phyloP scores from a whole-genome alignment of 2,329 filamentous ascomycete genomes.

The Periconia sp. region DNA sequence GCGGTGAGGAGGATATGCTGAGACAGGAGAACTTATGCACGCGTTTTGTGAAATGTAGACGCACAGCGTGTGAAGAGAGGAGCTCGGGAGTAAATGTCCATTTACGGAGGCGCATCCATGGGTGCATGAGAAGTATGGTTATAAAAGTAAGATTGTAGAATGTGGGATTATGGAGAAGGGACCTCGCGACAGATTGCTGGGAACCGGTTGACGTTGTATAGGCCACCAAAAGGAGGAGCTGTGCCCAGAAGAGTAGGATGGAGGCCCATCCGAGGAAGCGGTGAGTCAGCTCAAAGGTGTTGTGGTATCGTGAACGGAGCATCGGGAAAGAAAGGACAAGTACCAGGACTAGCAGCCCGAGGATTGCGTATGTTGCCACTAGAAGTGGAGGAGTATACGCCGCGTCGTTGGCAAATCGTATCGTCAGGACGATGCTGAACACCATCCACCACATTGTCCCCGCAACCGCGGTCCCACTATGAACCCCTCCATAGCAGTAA shows the following conservation, averaged over 20 bases:
- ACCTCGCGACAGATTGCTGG: neutral
- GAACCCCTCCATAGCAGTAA: conserved; percentile 43
- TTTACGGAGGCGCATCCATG: conserved; percentile 75
- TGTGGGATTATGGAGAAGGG: conserved; percentile 22
- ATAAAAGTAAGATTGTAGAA: conserved; percentile 73
- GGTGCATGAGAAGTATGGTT: conserved; percentile 70
- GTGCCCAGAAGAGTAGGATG: conserved; percentile 35
- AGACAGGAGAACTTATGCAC: conserved; percentile 41
- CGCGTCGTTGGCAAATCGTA: conserved; percentile 22
- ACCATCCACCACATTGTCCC: conserved; percentile 52
- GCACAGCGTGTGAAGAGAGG: conserved; percentile 74
- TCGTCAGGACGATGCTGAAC: conserved; percentile 42
- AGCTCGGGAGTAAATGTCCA: conserved; percentile 69
- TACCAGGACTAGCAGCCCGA: conserved; percentile 28
- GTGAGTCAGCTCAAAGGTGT: conserved; percentile 43
- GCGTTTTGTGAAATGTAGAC: conserved; percentile 59
- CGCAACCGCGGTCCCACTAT: conserved; percentile 39
- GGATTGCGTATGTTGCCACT: conserved; percentile 25
- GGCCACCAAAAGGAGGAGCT: conserved; percentile 24
- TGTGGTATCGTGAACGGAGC: conserved; percentile 31
- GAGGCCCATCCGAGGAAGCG: conserved; percentile 42
- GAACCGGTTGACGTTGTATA: neutral
- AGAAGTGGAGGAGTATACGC: conserved; percentile 19
- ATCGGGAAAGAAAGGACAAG: conserved; percentile 30
- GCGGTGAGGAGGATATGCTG: conserved; percentile 33